These are phyloP conservation scores for Linaria vulgaris DNA, from an alignment of 257 asterid species.

Conservation along the genomic window DNA sequence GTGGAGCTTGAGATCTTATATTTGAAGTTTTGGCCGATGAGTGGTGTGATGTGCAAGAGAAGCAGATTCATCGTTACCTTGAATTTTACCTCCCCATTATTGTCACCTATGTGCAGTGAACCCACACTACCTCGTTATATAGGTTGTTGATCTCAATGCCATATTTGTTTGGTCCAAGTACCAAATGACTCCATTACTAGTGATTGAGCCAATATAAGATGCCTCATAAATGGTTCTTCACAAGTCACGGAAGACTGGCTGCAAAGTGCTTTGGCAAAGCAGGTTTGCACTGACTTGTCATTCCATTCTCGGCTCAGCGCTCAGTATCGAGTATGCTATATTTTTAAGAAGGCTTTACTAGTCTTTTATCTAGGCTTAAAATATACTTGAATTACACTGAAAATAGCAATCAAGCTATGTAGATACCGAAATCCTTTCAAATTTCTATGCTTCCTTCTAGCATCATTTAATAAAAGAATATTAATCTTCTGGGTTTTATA, in stretches of 20 bases:
- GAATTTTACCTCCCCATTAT: not conserved
- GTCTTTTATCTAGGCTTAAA: not conserved
- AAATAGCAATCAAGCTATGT: not conserved
- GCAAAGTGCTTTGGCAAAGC: conserved; percentile 8
- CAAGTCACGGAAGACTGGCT: not conserved
- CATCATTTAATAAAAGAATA: not conserved
- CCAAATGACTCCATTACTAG: not conserved
- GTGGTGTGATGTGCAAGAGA: not conserved
- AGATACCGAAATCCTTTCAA: not conserved
- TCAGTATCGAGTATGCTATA: not conserved
- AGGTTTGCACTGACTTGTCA: not conserved
- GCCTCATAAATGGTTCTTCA: not conserved
- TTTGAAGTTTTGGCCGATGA: too few relatives aligned
- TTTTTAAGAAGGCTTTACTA: not conserved
- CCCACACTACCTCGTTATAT: too few relatives aligned
- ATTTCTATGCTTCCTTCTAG: conserved; percentile 2
- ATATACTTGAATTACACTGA: not conserved
- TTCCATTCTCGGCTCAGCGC: conserved; percentile 9
- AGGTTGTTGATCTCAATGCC: not conserved
- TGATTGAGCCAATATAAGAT: not conserved
- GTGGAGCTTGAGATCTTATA: too few relatives aligned
- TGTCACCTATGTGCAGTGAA: not conserved
- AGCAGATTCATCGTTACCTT: not conserved
- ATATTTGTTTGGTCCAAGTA: not conserved
- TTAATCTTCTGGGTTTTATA: not conserved